These are phyloP conservation scores for Rhizopogon salebrosus DNA, from an alignment of 768 basidiomycete species.

Conservation along the genomic window DNA sequence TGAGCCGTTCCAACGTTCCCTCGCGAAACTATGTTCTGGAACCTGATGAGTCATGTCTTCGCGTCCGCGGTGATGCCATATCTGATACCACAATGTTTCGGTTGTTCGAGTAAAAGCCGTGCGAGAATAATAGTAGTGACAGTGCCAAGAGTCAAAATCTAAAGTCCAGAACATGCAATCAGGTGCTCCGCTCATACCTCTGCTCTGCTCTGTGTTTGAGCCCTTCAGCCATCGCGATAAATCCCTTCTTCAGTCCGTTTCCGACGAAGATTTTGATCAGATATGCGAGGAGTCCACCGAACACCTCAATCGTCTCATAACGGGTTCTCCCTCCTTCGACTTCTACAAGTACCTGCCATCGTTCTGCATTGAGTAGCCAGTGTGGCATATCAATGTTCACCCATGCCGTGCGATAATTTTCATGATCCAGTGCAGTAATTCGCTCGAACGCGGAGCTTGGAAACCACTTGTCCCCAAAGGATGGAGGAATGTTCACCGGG, in stretches of 20 bases:
- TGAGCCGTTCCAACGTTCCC: not conserved
- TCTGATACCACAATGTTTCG: not conserved
- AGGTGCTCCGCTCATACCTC: not conserved
- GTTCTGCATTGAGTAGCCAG: slow-evolving; percentile 48
- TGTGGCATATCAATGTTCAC: slow-evolving; percentile 31
- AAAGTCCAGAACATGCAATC: not conserved
- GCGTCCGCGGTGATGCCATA: not conserved
- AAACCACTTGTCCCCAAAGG: slow-evolving; percentile 34
- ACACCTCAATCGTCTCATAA: slow-evolving; percentile 64
- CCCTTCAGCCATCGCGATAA: slow-evolving; percentile 50
- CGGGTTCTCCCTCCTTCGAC: slow-evolving; percentile 47
- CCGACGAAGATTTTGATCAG: slow-evolving; percentile 41
- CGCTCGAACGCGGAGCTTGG: slow-evolving; percentile 37
- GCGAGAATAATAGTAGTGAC: too few relatives aligned
- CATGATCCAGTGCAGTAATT: slow-evolving; percentile 48
- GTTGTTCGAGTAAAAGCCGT: not conserved
- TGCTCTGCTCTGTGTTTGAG: slow-evolving; percentile 50
- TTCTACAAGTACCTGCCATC: slow-evolving; percentile 57
- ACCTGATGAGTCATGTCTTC: not conserved
- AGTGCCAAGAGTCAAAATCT: too few relatives aligned
- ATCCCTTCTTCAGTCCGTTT: slow-evolving; percentile 37
- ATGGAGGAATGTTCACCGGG: slow-evolving; percentile 58
- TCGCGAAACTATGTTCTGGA: not conserved
- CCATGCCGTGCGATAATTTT: slow-evolving; percentile 58
- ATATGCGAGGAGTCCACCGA: slow-evolving; percentile 51